phyloP scores from a whole-genome alignment of 1,284 basidiomycete species.

The Takashimella koratensis region DNA sequence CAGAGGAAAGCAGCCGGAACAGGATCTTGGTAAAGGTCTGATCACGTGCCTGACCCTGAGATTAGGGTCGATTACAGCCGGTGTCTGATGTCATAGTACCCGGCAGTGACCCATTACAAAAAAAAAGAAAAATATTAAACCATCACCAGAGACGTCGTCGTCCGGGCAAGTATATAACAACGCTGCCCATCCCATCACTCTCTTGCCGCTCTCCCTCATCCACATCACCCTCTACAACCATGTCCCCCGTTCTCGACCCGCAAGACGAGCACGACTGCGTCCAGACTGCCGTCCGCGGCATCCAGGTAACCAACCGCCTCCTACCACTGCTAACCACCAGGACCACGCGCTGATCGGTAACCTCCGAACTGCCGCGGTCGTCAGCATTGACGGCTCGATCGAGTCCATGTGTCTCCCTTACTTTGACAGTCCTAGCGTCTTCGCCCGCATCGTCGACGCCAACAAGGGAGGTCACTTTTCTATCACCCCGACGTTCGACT shows the following conservation, averaged over 20 bases:
- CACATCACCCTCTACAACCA: neutral
- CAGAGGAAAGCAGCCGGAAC: neutral
- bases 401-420: slow-evolving; percentile 85
- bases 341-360: slow-evolving; percentile 53
- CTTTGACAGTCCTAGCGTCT: slow-evolving; percentile 68
- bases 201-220: too few species aligned
- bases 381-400: slow-evolving; percentile 50
- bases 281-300: neutral
- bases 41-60: neutral
- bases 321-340: slow-evolving; percentile 9
- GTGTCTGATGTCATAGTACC: too few species aligned
- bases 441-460: slow-evolving; percentile 60
- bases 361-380: slow-evolving; percentile 49
- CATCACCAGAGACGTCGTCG: too few species aligned
- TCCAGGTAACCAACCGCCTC: slow-evolving; percentile 2
- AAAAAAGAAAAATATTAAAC: too few species aligned
- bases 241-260: neutral
- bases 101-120: too few species aligned
- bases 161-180: too few species aligned
- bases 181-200: too few species aligned
- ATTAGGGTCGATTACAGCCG: too few species aligned
- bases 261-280: neutral
- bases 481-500: slow-evolving; percentile 61
- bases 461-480: slow-evolving; percentile 86
- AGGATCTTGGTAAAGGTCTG: neutral